A percentile compares a stretch with the other conserved stretches of the same genome.
phyloP scores from a whole-genome alignment of 2,329 filamentous ascomycete genomes.

The Cercospora sp. region DNA sequence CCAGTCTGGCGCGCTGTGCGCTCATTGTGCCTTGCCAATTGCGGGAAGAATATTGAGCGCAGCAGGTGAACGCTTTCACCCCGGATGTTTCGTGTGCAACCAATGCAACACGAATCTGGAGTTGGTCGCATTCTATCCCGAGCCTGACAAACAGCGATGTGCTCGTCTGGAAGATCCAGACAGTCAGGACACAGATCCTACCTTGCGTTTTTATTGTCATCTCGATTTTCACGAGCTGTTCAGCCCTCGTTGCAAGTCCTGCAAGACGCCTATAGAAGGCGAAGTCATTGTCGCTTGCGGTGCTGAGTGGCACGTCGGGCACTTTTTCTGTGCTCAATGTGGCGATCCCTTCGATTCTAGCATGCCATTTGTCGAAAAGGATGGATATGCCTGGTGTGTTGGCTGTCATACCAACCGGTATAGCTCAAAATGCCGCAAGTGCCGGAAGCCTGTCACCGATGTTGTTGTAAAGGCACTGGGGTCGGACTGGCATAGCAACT shows the following conservation, averaged over 20 bases:
- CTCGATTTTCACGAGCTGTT: conserved; percentile 98
- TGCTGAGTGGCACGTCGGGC: conserved; percentile 93
- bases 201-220: conserved; percentile 89
- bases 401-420: conserved; percentile 89
- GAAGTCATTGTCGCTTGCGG: conserved; percentile 93
- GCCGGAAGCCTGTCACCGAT: conserved; percentile 80
- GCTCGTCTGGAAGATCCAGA: conserved; percentile 54
- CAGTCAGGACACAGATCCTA: conserved; percentile 64
- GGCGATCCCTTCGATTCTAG: conserved; percentile 70
- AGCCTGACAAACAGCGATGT: conserved; percentile 70
- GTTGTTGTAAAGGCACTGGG: conserved; percentile 87
- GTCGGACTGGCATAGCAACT: conserved; percentile 88
- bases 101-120: conserved; percentile 85
- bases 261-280: conserved; percentile 92
- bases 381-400: conserved; percentile 96
- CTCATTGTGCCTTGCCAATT: conserved; percentile 80
- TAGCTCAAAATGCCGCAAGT: conserved; percentile 83
- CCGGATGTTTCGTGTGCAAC: conserved; percentile 88
- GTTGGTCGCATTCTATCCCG: conserved; percentile 93
- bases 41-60: conserved; percentile 87
- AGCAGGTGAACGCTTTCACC: conserved; percentile 81
- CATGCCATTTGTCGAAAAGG: conserved; percentile 91
- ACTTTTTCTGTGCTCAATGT: conserved; percentile 99
- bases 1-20: conserved; percentile 71
- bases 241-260: conserved; percentile 90